A percentile compares a stretch with the other conserved stretches of the same genome.
These are phyloP conservation scores for Heritiera fomes DNA, from an alignment of 345 rosid species.

Conservation along the genomic window DNA sequence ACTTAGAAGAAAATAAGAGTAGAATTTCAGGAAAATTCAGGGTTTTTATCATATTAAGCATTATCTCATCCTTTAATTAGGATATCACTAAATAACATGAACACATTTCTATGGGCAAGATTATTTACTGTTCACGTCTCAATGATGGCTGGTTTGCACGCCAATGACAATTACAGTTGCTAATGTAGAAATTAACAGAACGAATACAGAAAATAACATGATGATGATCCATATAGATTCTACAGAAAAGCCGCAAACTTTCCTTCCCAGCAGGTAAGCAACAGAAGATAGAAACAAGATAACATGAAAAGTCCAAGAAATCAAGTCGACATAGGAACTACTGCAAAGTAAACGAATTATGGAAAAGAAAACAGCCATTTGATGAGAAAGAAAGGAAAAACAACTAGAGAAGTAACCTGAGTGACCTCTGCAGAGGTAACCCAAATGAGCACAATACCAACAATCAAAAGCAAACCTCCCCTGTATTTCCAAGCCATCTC, in stretches of 20 bases:
- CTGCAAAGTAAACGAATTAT: neutral
- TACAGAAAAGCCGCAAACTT: neutral
- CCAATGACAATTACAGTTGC: neutral
- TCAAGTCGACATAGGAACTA: neutral
- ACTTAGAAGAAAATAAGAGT: neutral
- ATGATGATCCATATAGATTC: neutral
- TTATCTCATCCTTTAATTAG: neutral
- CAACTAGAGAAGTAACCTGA: constrained; percentile 33
- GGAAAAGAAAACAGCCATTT: neutral
- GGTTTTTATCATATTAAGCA: neutral
- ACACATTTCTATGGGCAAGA: neutral
- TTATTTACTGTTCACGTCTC: neutral
- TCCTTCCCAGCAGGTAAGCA: neutral
- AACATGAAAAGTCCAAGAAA: neutral
- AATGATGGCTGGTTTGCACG: neutral
- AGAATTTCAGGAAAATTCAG: neutral
- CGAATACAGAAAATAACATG: neutral
- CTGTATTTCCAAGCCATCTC: constrained; percentile 48
- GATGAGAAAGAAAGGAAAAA: neutral
- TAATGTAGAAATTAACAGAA: neutral
- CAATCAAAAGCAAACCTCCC: constrained; percentile 43
- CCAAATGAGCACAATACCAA: constrained; percentile 43
- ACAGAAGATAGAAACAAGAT: neutral
- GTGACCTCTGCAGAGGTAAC: constrained; percentile 55
- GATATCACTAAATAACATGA: neutral